Evolutionary conservation across 208 protist species (phyloP).

Genomic region (Spironucleus salmonicida): DNA sequence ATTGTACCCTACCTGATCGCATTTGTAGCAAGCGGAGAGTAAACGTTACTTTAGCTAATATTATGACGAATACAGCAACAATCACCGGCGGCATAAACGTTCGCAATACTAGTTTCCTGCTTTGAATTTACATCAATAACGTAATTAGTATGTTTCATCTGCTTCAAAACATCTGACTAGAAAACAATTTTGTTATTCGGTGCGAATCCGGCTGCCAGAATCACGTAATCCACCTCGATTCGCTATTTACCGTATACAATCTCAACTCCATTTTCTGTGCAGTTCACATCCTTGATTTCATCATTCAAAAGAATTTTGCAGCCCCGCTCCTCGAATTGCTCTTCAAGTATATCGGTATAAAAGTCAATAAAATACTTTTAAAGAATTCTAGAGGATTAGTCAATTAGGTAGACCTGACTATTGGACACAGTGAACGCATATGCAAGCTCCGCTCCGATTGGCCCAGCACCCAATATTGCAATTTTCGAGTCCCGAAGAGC

Average conservation of each 20-base stretch:
- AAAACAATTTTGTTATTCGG: not conserved
- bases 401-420: not conserved
- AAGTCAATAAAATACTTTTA: not conserved
- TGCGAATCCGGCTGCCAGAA: not conserved
- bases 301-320: not conserved
- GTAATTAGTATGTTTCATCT: not conserved
- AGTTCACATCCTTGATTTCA: not conserved
- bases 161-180: not conserved
- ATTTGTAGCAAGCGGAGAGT: constrained; percentile 19
- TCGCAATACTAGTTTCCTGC: not conserved
- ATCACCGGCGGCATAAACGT: not conserved
- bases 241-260: not conserved
- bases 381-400: not conserved
- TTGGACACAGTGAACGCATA: not conserved
- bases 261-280: not conserved
- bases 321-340: not conserved
- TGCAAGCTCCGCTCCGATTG: not conserved
- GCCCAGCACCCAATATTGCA: not conserved
- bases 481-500: no score
- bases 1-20: not conserved
- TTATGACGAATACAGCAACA: not conserved
- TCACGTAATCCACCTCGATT: not conserved
- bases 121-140: not conserved
- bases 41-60: not conserved
- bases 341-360: not conserved